These are phyloP conservation scores for Saccharomyces kudriavzevii DNA, from an alignment of 805 yeast genomes.

Conservation along the genomic window DNA sequence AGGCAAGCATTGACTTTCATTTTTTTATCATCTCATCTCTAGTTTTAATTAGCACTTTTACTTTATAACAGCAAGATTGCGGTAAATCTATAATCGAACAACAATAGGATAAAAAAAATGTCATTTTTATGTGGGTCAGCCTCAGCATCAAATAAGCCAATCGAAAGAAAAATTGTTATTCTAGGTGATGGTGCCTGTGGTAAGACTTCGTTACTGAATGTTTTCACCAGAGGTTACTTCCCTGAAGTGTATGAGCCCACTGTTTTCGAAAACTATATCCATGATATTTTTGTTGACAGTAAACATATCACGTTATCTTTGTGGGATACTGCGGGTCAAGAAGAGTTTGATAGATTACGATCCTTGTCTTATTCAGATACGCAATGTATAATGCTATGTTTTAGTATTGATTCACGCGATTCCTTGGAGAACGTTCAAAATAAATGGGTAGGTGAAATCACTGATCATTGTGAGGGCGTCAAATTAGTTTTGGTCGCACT, in stretches of 20 bases:
- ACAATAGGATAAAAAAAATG: slow-evolving; percentile 7
- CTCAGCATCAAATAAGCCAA: slow-evolving; percentile 33
- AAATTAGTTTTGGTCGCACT: slow-evolving; percentile 87
- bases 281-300: slow-evolving; percentile 91
- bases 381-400: slow-evolving; percentile 93
- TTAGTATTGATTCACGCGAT: slow-evolving; percentile 88
- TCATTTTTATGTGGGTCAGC: slow-evolving; percentile 26
- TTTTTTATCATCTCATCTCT: background rate
- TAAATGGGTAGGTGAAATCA: slow-evolving; percentile 95
- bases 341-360: slow-evolving; percentile 90
- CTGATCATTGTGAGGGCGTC: slow-evolving; percentile 95
- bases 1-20: background rate
- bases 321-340: slow-evolving; percentile 99
- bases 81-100: background rate
- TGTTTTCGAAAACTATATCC: slow-evolving; percentile 93
- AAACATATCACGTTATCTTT: slow-evolving; percentile 84
- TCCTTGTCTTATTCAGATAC: slow-evolving; percentile 91
- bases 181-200: slow-evolving; percentile 99
- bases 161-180: slow-evolving; percentile 87
- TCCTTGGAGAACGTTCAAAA: slow-evolving; percentile 90
- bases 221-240: slow-evolving; percentile 93
- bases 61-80: background rate
- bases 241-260: slow-evolving; percentile 98
- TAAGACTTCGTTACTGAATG: slow-evolving; percentile 87
- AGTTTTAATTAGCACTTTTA: background rate